Percentiles rank a stretch among this genome's conserved stretches.
These are phyloP conservation scores for Actinidia arguta DNA, from an alignment of 179 eudicot genomes.

Conservation along the genomic window DNA sequence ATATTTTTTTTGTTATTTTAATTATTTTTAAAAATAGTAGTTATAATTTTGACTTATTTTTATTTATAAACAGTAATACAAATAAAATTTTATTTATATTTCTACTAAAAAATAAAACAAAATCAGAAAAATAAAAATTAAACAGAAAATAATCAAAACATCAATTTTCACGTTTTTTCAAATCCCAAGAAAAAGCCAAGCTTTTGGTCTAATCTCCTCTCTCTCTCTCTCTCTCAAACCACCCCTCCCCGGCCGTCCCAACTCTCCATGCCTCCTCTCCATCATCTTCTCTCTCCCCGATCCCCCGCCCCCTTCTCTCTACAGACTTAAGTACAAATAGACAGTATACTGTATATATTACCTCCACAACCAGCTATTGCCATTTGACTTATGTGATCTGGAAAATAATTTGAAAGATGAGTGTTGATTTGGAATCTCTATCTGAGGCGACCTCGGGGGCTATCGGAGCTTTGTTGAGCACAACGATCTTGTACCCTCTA, in stretches of 20 bases:
- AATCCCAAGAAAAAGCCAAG: slow-evolving; percentile 10
- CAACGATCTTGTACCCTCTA: slow-evolving; percentile 78
- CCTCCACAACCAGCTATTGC: too few relatives aligned
- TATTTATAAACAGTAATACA: too few relatives aligned
- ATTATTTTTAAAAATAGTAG: too few relatives aligned
- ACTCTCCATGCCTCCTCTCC: background rate
- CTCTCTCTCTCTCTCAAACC: background rate
- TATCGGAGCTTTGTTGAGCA: slow-evolving; percentile 78
- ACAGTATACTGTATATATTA: too few relatives aligned
- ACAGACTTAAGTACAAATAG: background rate
- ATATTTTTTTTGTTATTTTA: too few relatives aligned
- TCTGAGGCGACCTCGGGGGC: slow-evolving; percentile 93
- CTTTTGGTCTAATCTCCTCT: background rate
- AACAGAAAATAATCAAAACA: too few relatives aligned
- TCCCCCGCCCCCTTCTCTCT: background rate
- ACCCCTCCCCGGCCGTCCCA: background rate
- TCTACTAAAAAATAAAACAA: too few relatives aligned
- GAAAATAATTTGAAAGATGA: slow-evolving; percentile 30
- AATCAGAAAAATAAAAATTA: too few relatives aligned
- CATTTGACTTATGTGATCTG: background rate
- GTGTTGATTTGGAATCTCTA: slow-evolving; percentile 75
- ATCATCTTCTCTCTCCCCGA: background rate
- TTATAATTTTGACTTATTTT: too few relatives aligned
- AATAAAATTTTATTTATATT: too few relatives aligned
- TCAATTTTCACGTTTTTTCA: background rate